Conservation (phyloP, 768 basidiomycete species). For the Lactarius trivialis region DNA sequence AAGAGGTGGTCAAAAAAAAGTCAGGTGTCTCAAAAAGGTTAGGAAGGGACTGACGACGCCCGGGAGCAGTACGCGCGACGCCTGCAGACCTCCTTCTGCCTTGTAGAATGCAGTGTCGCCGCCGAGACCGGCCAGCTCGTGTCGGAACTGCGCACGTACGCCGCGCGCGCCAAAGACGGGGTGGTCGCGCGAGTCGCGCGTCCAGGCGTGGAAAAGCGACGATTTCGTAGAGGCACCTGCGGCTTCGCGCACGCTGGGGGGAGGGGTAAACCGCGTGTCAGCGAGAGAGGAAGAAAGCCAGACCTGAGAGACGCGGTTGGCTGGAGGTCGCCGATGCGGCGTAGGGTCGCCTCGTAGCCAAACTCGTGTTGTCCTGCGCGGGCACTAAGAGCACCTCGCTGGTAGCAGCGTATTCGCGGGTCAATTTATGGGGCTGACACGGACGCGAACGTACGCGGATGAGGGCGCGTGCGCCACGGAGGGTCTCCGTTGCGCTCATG, state of each 20-base stretch:
- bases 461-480: slow-evolving; percentile 58
- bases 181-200: slow-evolving; percentile 72
- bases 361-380: slow-evolving; percentile 59
- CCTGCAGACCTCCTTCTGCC: slow-evolving; percentile 55
- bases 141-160: slow-evolving; percentile 51
- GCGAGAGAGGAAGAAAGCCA: slow-evolving; percentile 17
- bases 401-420: slow-evolving; percentile 1
- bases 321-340: slow-evolving; percentile 65
- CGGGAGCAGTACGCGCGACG: slow-evolving; percentile 49
- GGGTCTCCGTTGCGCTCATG: slow-evolving; percentile 62
- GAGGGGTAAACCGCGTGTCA: too few relatives aligned
- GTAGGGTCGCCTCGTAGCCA: slow-evolving; percentile 74
- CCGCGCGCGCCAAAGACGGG: slow-evolving; percentile 57
- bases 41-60: slow-evolving; percentile 46
- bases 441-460: slow-evolving; percentile 61
- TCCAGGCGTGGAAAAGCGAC: slow-evolving; percentile 70
- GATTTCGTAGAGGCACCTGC: slow-evolving; percentile 82
- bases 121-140: slow-evolving; percentile 74
- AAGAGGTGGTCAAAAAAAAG: background rate
- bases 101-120: slow-evolving; percentile 78
- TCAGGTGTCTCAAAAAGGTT: background rate
- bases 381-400: slow-evolving; percentile 10
- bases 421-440: slow-evolving; percentile 15
- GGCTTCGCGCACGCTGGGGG: slow-evolving; percentile 67
- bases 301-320: slow-evolving; percentile 81